These are phyloP conservation scores for Blastocystis sp. DNA, from an alignment of 352 stramenopile species.

Conservation along the genomic window DNA sequence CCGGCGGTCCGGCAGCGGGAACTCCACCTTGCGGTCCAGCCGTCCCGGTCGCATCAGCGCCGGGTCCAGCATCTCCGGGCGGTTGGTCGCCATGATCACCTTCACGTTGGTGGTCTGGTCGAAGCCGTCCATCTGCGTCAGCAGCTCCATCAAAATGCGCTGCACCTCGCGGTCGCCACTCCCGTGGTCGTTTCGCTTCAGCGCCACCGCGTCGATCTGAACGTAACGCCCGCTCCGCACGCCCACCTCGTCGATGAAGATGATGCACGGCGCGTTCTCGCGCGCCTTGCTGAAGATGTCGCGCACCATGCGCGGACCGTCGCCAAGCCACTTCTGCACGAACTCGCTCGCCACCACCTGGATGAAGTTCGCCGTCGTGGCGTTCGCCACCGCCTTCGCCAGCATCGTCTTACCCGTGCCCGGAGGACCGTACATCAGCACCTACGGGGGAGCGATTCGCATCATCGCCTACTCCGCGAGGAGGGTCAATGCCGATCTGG, in stretches of 20 bases:
- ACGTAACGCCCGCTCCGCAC: conserved; percentile 68
- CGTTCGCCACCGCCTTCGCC: conserved; percentile 97
- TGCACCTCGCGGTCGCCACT: conserved; percentile 82
- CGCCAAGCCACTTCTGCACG: conserved; percentile 90
- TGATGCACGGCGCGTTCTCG: conserved; percentile 96
- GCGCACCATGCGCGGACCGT: conserved; percentile 98
- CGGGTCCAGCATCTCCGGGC: conserved; percentile 96
- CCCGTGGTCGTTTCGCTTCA: conserved; percentile 67
- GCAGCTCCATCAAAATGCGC: conserved; percentile 97
- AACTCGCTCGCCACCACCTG: conserved; percentile 93
- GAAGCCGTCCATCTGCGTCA: conserved; percentile 99
- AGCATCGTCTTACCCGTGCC: conserved; percentile 96
- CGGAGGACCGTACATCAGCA: conserved; percentile 72
- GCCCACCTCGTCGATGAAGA: conserved; percentile 99
- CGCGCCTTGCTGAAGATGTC: conserved; percentile 99
- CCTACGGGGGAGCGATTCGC: conserved; percentile 1
- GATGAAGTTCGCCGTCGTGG: conserved; percentile 97
- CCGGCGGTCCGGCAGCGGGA: conserved; percentile 93
- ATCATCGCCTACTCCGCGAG: conserved; percentile 84
- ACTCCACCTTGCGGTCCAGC: conserved; percentile 98
- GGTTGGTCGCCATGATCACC: conserved; percentile 99
- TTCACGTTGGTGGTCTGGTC: conserved; percentile 99
- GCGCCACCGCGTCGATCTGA: conserved; percentile 73
- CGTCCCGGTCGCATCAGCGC: conserved; percentile 93
- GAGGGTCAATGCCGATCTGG: conserved; percentile 99